A percentile compares a stretch with the other conserved stretches of the same genome.
Evolutionary conservation across 176 grass and related monocot genomes (phyloP).

Genomic region (Eleusine coracana): DNA sequence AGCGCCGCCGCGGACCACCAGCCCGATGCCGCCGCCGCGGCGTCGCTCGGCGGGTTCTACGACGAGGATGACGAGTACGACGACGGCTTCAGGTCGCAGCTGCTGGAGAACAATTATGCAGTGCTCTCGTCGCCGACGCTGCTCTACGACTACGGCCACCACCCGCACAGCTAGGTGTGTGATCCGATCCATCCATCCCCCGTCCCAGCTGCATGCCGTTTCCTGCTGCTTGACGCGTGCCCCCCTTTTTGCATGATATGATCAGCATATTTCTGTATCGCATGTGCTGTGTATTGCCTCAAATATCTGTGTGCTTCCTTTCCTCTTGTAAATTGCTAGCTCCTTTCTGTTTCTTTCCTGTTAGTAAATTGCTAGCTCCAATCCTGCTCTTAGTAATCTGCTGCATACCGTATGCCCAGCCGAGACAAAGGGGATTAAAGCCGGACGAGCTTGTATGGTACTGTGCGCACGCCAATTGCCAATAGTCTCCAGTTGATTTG

Average conservation of each 20-base stretch:
- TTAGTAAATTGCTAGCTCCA: not conserved
- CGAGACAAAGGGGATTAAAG: not conserved
- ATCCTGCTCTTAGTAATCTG: not conserved
- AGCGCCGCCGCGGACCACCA: conserved; percentile 15
- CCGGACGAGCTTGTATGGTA: conserved; percentile 27
- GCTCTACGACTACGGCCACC: conserved; percentile 61
- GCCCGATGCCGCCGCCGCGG: conserved; percentile 3
- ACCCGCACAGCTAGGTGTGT: conserved; percentile 49
- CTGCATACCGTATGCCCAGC: conserved; percentile 20
- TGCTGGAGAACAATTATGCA: conserved; percentile 53
- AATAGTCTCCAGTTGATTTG: not conserved
- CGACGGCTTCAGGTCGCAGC: conserved; percentile 40
- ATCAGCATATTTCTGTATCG: conserved; percentile 43
- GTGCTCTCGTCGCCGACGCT: conserved; percentile 54
- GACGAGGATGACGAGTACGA: not conserved
- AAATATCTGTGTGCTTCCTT: conserved; percentile 16
- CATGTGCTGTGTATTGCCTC: conserved; percentile 35
- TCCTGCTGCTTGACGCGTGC: conserved; percentile 21
- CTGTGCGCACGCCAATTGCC: not conserved
- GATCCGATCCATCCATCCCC: conserved; percentile 11
- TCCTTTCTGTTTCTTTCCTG: not conserved
- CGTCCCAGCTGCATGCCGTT: not conserved
- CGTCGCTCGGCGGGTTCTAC: conserved; percentile 14
- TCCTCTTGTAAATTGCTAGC: not conserved
- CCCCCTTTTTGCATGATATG: conserved; percentile 31